Base-by-base conservation (phyloP, 768 basidiomycete genomes). In the Glaciozyma antarctica region DNA sequence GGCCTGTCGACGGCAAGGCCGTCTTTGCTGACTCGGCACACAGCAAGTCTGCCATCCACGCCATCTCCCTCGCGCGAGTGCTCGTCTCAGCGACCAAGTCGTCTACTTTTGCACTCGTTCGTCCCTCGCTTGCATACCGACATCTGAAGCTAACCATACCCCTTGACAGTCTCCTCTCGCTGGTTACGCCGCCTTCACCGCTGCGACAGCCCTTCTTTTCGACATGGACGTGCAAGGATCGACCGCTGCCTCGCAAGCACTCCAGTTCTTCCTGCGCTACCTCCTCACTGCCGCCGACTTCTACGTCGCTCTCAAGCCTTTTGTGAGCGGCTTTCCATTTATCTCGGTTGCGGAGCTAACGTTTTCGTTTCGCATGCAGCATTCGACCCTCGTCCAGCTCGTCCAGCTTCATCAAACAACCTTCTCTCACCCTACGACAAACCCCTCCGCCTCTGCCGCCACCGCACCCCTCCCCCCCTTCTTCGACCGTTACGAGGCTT, bases 201-300 rank as follows among this genome's bases (percentile, higher is more conserved):
- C n/a, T 15, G 49, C 49, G 49, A 51, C 49, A 12, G 49, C 49
- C 5, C 49, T 51, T 24, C n/a, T 51, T 15, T 51, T n/a, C n/a
- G 49, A 51, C 49, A 15, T 8, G n/a, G 49, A 51, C 49, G 49
- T 51, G n/a, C 49, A 24, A 9, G 49, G n/a, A n/a, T 6, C 49
- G 24, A 51, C 49, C n/a, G 49, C 49, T 15, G 49, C n/a, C 49
- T n/a, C 49, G 49, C 49, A 51, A 24, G n/a, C 49, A 1, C 49
- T 51, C 49, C 49, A 51, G n/a, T 51, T 51, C 49, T 51, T 51
- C 24, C 49, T 51, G 4, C 49, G 49, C n/a, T 51, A 51, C 49
- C 49, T 51, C 24, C n/a, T 51, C n/a, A 51, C 49, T 15, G 49
- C n/a, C n/a, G 26, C 26, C n/a, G n/a, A n/a, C 49, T 51, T 24